Base-by-base conservation (phyloP, 495 filamentous ascomycete species). In the Penicillium alfredii region DNA sequence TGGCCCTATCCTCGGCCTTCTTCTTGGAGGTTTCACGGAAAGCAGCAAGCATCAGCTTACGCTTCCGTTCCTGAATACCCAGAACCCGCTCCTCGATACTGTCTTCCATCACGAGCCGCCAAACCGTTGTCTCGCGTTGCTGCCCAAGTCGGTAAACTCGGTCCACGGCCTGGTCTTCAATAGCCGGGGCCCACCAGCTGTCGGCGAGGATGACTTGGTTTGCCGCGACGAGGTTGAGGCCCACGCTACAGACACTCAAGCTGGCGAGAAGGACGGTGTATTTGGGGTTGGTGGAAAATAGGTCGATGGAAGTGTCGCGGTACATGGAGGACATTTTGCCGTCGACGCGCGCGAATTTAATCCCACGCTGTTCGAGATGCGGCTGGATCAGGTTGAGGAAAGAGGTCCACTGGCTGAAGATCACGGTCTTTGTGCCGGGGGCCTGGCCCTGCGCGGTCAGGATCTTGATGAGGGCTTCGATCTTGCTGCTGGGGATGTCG, bases 401-500 rank as follows among this genome's bases (percentile, higher is more conserved):
- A 4, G 77, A 81, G 0, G 89, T 95, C 89, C 89, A 97, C 53
- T 95, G 88, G 8, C 81, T 86, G 67, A 97, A 97, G 21, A 95
- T 74, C 34, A 97, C 78, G 3, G 86, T 84, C 55, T 96, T 96
- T 25, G 77, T 86, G 6, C 65, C 70, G 0, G 77, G 63, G 11
- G 82, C 79, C 43, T 76, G 76, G 7, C 80, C 72, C 26, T 79
- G 78, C 1, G 84, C 85, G 8, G 74, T 78, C 5, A 94, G 63
- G 40, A 96, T 88, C 38, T 80, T 77, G 49, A 93, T 65, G 1
- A 95, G 66, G 4, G 84, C 81, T 47, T 90, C 82, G 30, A 90
- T 84, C 59, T 96, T 96, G 49, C 82, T 87, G 54, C 82, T 87
- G 34, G 78, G 76, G 10, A 74, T 73, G 15, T 80, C 72, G 0